Conservation (phyloP, 352 stramenopile genomes). For the Hyaloperonospora brassicae region DNA sequence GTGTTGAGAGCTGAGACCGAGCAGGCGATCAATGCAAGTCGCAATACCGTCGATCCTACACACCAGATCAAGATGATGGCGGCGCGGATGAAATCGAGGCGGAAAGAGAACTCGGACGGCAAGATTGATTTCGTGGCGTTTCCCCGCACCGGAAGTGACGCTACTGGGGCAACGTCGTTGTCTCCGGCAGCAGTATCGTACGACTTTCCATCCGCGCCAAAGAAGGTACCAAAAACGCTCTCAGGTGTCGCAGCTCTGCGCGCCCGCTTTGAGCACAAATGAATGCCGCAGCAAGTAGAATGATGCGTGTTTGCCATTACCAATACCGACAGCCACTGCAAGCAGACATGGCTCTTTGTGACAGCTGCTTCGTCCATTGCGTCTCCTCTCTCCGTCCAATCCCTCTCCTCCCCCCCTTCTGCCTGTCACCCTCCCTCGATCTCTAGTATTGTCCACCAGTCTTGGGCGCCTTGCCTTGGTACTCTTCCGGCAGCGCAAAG, state of each 20-base stretch:
- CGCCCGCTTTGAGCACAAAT: slow-evolving; percentile 64
- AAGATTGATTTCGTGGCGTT: slow-evolving; percentile 22
- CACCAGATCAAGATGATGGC: slow-evolving; percentile 70
- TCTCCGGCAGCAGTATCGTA: slow-evolving; percentile 3
- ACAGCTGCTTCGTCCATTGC: slow-evolving; percentile 12
- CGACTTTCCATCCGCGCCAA: slow-evolving; percentile 7
- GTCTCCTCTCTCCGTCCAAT: not conserved
- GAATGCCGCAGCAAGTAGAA: slow-evolving; percentile 11
- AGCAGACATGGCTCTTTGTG: not conserved
- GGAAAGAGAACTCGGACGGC: slow-evolving; percentile 24
- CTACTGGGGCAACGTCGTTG: slow-evolving; percentile 11
- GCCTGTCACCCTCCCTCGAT: no score
- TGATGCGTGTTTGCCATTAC: not conserved
- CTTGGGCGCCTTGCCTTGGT: slow-evolving; percentile 60
- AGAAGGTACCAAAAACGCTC: slow-evolving; percentile 20
- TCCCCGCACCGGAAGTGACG: slow-evolving; percentile 22
- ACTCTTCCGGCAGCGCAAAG: slow-evolving; percentile 56
- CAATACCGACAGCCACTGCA: not conserved
- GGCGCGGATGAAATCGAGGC: slow-evolving; percentile 67
- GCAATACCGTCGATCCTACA: slow-evolving; percentile 10
- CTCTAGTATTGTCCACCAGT: slow-evolving; percentile 25
- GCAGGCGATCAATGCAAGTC: slow-evolving; percentile 13
- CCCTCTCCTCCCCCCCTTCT: no score
- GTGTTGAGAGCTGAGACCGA: slow-evolving; percentile 17
- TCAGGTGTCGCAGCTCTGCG: slow-evolving; percentile 63